Evolutionary conservation across 1,284 basidiomycete genomes (phyloP).

Genomic region (Marasmius fiardii): DNA sequence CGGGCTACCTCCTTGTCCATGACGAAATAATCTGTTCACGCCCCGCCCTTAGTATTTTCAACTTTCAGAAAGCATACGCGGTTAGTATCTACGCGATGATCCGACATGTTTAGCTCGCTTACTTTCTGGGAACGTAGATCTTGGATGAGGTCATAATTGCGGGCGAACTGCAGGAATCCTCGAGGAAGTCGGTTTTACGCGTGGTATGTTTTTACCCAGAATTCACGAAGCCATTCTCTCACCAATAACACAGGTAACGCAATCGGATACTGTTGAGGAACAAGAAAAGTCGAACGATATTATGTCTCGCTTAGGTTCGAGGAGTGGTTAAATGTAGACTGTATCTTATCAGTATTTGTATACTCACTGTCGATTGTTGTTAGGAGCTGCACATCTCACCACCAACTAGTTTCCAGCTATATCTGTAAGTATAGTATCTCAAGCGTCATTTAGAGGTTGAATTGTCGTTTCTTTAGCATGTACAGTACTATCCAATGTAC

Average conservation of each 20-base stretch:
- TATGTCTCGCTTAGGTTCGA: conserved; percentile 68
- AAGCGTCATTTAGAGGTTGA: too few species aligned
- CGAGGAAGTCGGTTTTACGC: conserved; percentile 70
- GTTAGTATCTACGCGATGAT: conserved; percentile 40
- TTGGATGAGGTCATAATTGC: conserved; percentile 98
- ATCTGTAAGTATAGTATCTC: too few species aligned
- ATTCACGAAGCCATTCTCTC: background rate
- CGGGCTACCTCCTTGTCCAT: conserved; percentile 6
- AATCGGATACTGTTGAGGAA: conserved; percentile 76
- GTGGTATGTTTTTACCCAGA: conserved; percentile 30
- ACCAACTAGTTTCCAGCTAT: too few species aligned
- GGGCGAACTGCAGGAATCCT: conserved; percentile 97
- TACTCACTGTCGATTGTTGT: background rate
- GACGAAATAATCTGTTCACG: conserved; percentile 8
- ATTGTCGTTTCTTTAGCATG: too few species aligned
- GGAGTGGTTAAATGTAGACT: conserved; percentile 44
- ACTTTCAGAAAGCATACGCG: conserved; percentile 97
- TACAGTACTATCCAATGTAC: too few species aligned
- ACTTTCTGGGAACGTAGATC: conserved; percentile 52
- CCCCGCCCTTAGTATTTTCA: conserved; percentile 75
- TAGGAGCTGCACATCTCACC: too few species aligned
- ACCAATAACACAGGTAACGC: conserved; percentile 57
- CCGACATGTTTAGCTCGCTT: conserved; percentile 16
- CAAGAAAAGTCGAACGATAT: conserved; percentile 80
- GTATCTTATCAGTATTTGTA: background rate